phyloP scores from a whole-genome alignment of 139 green algal genomes.

The Chlamydomonas eustigma region DNA sequence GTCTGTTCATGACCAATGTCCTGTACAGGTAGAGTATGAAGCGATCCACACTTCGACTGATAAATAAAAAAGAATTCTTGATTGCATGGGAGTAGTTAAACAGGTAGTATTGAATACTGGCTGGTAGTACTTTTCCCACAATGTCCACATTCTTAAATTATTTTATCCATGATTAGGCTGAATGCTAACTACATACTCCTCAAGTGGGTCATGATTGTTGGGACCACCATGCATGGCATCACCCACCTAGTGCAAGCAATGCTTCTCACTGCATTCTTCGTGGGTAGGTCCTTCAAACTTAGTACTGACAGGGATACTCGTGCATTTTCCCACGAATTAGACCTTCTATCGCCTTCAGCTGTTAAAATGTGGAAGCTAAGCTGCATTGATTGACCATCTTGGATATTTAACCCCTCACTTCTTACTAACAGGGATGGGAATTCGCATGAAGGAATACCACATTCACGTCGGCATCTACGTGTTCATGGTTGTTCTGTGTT shows the following conservation, averaged over 20 bases:
- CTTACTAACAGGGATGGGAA: not conserved
- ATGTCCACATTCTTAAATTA: no score
- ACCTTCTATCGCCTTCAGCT: no score
- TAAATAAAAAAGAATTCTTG: no score
- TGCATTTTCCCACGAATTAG: no score
- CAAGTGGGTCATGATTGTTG: constrained; percentile 13
- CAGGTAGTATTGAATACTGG: no score
- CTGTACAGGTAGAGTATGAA: constrained; percentile 4
- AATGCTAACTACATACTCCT: constrained; percentile 12
- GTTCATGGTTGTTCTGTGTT: not conserved
- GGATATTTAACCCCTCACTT: not conserved
- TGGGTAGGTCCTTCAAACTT: constrained; percentile 5
- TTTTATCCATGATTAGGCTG: not conserved
- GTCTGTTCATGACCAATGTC: constrained; percentile 11
- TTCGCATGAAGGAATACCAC: not conserved
- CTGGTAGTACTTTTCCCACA: no score
- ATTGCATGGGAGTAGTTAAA: no score
- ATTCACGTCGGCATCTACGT: not conserved
- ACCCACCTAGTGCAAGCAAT: constrained; percentile 9
- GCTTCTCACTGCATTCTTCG: constrained; percentile 14
- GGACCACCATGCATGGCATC: constrained; percentile 4
- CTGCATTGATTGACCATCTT: no score
- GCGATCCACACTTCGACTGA: no score
- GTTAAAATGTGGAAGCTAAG: no score
- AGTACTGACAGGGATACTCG: no score